A percentile compares a stretch with the other conserved stretches of the same genome.
phyloP scores from a whole-genome alignment of 2,329 filamentous ascomycete species.

The Aspergillus costaricaensis region DNA sequence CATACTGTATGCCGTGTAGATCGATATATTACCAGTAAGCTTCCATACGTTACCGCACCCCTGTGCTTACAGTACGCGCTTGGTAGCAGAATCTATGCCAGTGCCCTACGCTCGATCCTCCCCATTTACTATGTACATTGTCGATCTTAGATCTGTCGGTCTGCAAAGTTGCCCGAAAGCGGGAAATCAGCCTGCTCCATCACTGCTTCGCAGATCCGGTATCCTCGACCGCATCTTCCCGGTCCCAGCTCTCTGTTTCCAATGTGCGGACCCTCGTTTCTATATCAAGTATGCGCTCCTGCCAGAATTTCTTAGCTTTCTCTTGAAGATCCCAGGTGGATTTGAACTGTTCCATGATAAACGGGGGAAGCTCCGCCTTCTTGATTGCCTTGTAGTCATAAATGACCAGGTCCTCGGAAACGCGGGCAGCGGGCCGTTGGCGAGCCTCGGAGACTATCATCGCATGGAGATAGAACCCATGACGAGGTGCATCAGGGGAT shows the following conservation, averaged over 20 bases:
- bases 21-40: not conserved
- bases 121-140: not conserved
- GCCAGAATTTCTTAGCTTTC: conserved; percentile 56
- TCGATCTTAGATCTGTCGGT: not conserved
- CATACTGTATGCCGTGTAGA: not conserved
- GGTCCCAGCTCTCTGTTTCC: conserved; percentile 75
- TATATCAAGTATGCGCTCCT: conserved; percentile 57
- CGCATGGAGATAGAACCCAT: conserved; percentile 53
- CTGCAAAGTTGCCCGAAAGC: not conserved
- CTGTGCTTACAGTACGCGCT: not conserved
- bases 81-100: not conserved
- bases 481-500: conserved; percentile 30
- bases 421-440: conserved; percentile 70
- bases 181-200: not conserved
- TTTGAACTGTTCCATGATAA: conserved; percentile 63
- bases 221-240: conserved; percentile 70
- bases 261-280: conserved; percentile 61
- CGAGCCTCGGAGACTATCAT: conserved; percentile 74
- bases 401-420: conserved; percentile 74
- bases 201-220: conserved; percentile 49
- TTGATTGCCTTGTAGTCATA: conserved; percentile 69
- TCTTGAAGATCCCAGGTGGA: conserved; percentile 65
- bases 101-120: not conserved
- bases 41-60: not conserved
- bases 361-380: conserved; percentile 60